Conservation (phyloP, 139 green algal species). For the Picochlorum sp. region DNA sequence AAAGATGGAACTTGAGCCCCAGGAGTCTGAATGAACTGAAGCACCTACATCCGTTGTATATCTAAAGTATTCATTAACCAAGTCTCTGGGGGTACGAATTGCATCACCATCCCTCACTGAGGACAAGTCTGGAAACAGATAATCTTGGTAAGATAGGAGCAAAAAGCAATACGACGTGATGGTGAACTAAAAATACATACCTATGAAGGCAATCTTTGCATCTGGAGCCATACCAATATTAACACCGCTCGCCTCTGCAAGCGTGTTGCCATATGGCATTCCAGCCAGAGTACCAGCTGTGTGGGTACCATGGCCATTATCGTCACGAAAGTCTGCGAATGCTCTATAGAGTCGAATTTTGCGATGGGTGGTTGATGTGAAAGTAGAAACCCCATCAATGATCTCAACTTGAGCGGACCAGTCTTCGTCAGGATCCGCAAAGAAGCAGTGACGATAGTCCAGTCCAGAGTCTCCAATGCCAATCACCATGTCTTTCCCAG, state of each 20-base stretch:
- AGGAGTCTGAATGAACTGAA: constrained; percentile 72
- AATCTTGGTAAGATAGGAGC: constrained; percentile 4
- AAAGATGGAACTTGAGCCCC: constrained; percentile 49
- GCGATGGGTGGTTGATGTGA: constrained; percentile 45
- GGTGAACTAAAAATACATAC: neutral
- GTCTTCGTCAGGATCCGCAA: constrained; percentile 42
- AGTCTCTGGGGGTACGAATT: constrained; percentile 34
- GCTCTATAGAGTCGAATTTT: constrained; percentile 68
- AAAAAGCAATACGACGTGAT: neutral
- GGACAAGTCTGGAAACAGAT: constrained; percentile 15
- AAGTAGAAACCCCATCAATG: constrained; percentile 14
- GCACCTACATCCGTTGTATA: constrained; percentile 54
- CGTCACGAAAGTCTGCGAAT: constrained; percentile 52
- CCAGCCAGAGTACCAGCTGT: constrained; percentile 60
- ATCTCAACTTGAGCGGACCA: neutral
- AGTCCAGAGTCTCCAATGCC: constrained; percentile 84
- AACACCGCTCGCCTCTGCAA: neutral
- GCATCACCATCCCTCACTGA: constrained; percentile 5
- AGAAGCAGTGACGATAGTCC: constrained; percentile 64
- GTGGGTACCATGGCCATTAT: constrained; percentile 82
- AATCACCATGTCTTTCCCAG: constrained; percentile 56
- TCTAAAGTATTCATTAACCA: constrained; percentile 58
- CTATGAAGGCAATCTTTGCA: constrained; percentile 69
- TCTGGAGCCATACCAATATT: constrained; percentile 66
- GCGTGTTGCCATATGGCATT: constrained; percentile 3